Evolutionary conservation across 2,329 filamentous ascomycete genomes (phyloP).

Genomic region (Penicillium sp.): DNA sequence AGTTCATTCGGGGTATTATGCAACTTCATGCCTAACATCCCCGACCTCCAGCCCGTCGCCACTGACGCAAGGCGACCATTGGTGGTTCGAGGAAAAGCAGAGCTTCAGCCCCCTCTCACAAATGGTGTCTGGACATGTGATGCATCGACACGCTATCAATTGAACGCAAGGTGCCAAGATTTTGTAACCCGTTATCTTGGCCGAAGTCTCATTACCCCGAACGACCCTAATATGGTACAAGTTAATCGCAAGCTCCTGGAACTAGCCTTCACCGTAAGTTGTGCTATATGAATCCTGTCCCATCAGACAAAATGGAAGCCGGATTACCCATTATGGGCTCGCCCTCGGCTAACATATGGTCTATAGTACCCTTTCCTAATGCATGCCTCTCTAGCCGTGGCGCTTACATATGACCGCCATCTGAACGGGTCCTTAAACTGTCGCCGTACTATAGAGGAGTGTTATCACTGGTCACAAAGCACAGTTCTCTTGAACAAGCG

Average conservation of each 20-base stretch:
- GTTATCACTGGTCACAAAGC: constrained; percentile 46
- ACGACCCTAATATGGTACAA: background rate
- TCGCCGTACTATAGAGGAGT: constrained; percentile 39
- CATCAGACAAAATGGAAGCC: background rate
- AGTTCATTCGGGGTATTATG: constrained; percentile 46
- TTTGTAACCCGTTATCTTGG: background rate
- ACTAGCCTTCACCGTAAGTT: background rate
- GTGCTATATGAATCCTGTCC: background rate
- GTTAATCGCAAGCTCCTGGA: background rate
- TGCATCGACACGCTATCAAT: background rate
- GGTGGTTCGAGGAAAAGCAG: constrained; percentile 11
- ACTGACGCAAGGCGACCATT: constrained; percentile 22
- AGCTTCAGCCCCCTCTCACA: constrained; percentile 23
- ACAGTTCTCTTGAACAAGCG: constrained; percentile 42
- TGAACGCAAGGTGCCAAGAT: background rate
- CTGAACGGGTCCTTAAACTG: constrained; percentile 17
- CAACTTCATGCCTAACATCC: constrained; percentile 40
- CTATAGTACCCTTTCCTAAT: constrained; percentile 46
- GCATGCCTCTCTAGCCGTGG: constrained; percentile 48
- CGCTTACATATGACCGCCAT: constrained; percentile 39
- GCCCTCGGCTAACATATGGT: background rate
- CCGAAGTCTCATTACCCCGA: background rate
- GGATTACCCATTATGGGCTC: background rate
- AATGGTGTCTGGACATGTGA: constrained; percentile 36
- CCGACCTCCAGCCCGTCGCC: constrained; percentile 40